These are phyloP conservation scores for Phaeosphaeriaceae sp. DNA, from an alignment of 2,329 filamentous ascomycete species.

Conservation along the genomic window DNA sequence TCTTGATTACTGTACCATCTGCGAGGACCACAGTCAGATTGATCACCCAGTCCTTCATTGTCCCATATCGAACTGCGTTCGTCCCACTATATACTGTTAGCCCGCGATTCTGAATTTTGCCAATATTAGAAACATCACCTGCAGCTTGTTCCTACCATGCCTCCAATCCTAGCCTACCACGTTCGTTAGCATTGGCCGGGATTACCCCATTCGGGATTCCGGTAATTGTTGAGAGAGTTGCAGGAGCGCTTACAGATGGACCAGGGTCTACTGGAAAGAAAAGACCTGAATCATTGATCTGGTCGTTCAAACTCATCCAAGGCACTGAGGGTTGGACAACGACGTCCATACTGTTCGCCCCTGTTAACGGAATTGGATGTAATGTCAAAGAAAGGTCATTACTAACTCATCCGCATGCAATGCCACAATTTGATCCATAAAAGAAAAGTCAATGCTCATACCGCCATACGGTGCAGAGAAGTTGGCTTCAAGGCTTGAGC, in stretches of 20 bases:
- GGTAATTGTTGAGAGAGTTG: conserved; percentile 6
- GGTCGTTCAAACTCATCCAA: conserved; percentile 89
- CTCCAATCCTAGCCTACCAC: conserved; percentile 72
- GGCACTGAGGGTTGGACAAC: conserved; percentile 89
- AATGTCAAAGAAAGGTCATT: not conserved
- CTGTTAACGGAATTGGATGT: conserved; percentile 23
- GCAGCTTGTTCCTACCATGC: conserved; percentile 80
- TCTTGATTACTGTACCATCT: conserved; percentile 81
- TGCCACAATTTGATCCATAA: conserved; percentile 82
- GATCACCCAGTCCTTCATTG: conserved; percentile 88
- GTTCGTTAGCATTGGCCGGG: conserved; percentile 25
- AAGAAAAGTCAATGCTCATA: conserved; percentile 85
- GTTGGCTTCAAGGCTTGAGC: conserved; percentile 86
- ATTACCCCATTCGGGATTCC: conserved; percentile 20
- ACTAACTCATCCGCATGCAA: conserved; percentile 76
- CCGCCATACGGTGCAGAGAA: conserved; percentile 87
- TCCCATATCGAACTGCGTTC: conserved; percentile 80
- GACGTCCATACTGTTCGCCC: conserved; percentile 71
- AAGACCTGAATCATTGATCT: conserved; percentile 73
- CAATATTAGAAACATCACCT: conserved; percentile 29
- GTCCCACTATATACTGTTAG: conserved; percentile 65
- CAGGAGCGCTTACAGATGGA: conserved; percentile 53
- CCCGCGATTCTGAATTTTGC: not conserved
- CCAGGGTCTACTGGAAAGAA: conserved; percentile 93
- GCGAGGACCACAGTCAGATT: conserved; percentile 82